Evolutionary conservation across 345 rosid genomes (phyloP).

Genomic region (Erucastrum elatum): DNA sequence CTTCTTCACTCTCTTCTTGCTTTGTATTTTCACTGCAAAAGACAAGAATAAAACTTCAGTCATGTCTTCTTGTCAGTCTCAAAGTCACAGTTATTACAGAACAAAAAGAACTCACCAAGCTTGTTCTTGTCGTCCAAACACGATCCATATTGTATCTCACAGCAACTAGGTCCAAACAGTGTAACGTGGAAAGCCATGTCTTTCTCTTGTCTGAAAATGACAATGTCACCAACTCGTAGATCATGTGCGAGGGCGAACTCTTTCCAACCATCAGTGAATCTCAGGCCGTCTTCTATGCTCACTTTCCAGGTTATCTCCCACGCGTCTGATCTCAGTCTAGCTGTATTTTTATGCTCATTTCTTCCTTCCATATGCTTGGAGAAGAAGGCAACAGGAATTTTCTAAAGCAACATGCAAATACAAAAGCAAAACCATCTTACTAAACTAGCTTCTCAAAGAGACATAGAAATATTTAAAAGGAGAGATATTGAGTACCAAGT

Average conservation of each 20-base stretch:
- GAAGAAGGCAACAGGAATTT: conserved; percentile 27
- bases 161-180: conserved; percentile 15
- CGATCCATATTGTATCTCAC: conserved; percentile 24
- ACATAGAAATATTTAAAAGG: background rate
- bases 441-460: background rate
- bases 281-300: conserved; percentile 25
- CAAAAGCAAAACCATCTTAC: background rate
- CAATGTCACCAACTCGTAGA: conserved; percentile 22
- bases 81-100: background rate
- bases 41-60: background rate
- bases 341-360: background rate
- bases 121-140: background rate
- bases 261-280: conserved; percentile 29
- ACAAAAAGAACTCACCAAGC: conserved; percentile 17
- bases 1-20: background rate
- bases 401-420: conserved; percentile 26
- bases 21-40: background rate
- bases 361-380: background rate
- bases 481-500: conserved; percentile 5
- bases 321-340: conserved; percentile 24
- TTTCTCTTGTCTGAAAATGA: conserved; percentile 13
- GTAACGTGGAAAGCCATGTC: conserved; percentile 24
- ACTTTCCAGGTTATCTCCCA: conserved; percentile 20
- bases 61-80: background rate
- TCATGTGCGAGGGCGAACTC: conserved; percentile 24